These are phyloP conservation scores for Bombardia bombarda DNA, from an alignment of 495 filamentous ascomycete species.

Conservation along the genomic window DNA sequence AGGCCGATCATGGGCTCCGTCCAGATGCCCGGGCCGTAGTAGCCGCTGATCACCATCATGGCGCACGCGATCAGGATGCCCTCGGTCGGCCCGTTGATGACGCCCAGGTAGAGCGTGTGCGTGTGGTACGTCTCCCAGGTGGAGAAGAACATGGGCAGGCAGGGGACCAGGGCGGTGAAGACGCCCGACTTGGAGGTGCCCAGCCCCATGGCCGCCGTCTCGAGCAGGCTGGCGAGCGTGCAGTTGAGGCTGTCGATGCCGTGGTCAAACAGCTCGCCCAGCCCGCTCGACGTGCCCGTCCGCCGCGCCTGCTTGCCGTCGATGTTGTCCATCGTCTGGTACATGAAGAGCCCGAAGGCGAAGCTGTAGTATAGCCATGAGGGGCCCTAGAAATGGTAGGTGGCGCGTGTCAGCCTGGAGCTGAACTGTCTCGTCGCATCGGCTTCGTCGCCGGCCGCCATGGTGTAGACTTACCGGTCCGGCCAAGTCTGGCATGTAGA, in stretches of 20 bases:
- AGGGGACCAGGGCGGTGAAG: slow-evolving; percentile 85
- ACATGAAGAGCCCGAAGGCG: slow-evolving; percentile 91
- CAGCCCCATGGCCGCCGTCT: slow-evolving; percentile 85
- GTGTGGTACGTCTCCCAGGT: slow-evolving; percentile 99
- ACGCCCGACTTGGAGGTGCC: slow-evolving; percentile 74
- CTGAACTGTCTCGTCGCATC: too few species aligned
- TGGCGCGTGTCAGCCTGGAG: too few species aligned
- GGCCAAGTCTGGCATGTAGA: slow-evolving; percentile 83
- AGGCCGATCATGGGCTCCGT: slow-evolving; percentile 58
- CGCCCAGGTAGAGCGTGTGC: slow-evolving; percentile 92
- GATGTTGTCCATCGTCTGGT: slow-evolving; percentile 97
- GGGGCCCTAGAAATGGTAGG: slow-evolving; percentile 59
- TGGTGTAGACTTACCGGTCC: slow-evolving; percentile 62
- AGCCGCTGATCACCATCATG: slow-evolving; percentile 79
- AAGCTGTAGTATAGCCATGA: slow-evolving; percentile 94
- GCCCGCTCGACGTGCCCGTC: slow-evolving; percentile 87
- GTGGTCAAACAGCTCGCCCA: slow-evolving; percentile 97
- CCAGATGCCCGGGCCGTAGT: slow-evolving; percentile 86
- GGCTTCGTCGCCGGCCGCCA: neutral
- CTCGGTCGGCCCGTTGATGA: slow-evolving; percentile 96
- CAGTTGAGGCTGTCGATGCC: slow-evolving; percentile 98
- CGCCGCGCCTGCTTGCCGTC: slow-evolving; percentile 95
- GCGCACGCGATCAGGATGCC: slow-evolving; percentile 81
- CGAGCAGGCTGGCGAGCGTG: slow-evolving; percentile 79
- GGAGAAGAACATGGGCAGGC: slow-evolving; percentile 97